A percentile compares a stretch with the other conserved stretches of the same genome.
Evolutionary conservation across 345 rosid species (phyloP).

Genomic region (Diplotaxis tenuifolia): DNA sequence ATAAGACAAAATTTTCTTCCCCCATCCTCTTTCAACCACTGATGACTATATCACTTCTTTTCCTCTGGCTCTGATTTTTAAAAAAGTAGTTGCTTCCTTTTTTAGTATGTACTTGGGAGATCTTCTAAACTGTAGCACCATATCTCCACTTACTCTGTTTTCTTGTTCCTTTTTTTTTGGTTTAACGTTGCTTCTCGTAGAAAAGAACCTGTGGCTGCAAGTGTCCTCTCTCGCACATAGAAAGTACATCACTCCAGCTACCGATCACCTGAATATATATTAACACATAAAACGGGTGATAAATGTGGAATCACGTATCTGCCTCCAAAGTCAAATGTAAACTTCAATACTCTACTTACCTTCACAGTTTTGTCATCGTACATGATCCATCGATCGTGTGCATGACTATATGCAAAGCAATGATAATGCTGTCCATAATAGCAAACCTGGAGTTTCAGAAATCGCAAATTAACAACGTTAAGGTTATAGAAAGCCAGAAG

Average conservation of each 20-base stretch:
- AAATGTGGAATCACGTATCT: background rate
- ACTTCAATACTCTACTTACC: constrained; percentile 43
- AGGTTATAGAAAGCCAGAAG: too few species aligned
- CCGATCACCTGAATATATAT: constrained; percentile 65
- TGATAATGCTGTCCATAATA: constrained; percentile 98
- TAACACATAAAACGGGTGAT: constrained; percentile 5
- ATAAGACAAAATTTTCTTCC: too few species aligned
- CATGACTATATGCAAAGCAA: constrained; percentile 88
- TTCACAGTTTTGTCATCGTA: constrained; percentile 94
- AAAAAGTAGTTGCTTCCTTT: constrained; percentile 27
- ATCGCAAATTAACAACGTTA: constrained; percentile 2
- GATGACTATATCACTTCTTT: background rate
- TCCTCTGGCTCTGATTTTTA: background rate
- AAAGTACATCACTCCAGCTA: constrained; percentile 76
- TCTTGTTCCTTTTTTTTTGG: constrained; percentile 16
- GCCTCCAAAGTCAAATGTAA: background rate
- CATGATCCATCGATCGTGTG: constrained; percentile 78
- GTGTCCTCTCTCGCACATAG: constrained; percentile 78
- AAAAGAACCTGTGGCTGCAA: constrained; percentile 96
- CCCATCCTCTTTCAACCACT: too few species aligned
- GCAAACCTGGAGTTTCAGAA: constrained; percentile 68
- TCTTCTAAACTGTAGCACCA: constrained; percentile 6
- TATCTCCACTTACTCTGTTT: background rate
- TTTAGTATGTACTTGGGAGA: constrained; percentile 24
- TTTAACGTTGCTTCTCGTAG: constrained; percentile 64